A percentile compares a stretch with the other conserved stretches of the same genome.
Evolutionary conservation across 176 grass and related monocot species (phyloP).

Genomic region (Lolium rigidum): DNA sequence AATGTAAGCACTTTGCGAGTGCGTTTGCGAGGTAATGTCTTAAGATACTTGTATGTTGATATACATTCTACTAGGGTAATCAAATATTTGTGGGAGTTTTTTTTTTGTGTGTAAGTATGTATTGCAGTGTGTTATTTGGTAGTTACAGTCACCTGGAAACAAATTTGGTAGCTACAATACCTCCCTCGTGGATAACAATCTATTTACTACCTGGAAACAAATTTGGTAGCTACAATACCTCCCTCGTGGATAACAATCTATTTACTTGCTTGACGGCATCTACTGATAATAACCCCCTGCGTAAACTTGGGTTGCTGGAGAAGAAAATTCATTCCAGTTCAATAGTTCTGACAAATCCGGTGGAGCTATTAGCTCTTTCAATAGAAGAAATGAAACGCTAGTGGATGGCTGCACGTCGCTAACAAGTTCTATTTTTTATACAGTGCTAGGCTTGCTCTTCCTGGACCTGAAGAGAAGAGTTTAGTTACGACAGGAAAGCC

Average conservation of each 20-base stretch:
- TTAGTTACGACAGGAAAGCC: conserved; percentile 36
- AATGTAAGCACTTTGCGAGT: conserved; percentile 76
- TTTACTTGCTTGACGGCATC: conserved; percentile 21
- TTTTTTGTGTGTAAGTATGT: not conserved
- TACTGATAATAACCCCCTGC: not conserved
- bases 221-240: conserved; percentile 12
- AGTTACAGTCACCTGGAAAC: not conserved
- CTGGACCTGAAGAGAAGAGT: conserved; percentile 73
- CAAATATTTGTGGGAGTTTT: conserved; percentile 6
- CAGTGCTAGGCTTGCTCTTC: conserved; percentile 80
- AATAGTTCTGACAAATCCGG: conserved; percentile 6
- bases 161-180: conserved; percentile 23
- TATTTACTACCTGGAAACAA: conserved; percentile 13
- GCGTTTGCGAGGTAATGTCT: conserved; percentile 67
- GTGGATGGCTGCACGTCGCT: not conserved
- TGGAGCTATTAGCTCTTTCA: conserved; percentile 11
- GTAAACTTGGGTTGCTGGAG: not conserved
- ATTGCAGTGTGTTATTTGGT: conserved; percentile 15
- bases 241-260: conserved; percentile 22
- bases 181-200: conserved; percentile 7
- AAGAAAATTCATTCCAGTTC: conserved; percentile 9
- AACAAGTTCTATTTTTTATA: conserved; percentile 39
- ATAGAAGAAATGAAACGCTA: not conserved
- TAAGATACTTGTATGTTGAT: conserved; percentile 10
- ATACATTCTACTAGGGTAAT: conserved; percentile 7